A percentile compares a stretch with the other conserved stretches of the same genome.
Conservation (phyloP, 106 monocot genomes). For the Dendrobium chrysotoxum region DNA sequence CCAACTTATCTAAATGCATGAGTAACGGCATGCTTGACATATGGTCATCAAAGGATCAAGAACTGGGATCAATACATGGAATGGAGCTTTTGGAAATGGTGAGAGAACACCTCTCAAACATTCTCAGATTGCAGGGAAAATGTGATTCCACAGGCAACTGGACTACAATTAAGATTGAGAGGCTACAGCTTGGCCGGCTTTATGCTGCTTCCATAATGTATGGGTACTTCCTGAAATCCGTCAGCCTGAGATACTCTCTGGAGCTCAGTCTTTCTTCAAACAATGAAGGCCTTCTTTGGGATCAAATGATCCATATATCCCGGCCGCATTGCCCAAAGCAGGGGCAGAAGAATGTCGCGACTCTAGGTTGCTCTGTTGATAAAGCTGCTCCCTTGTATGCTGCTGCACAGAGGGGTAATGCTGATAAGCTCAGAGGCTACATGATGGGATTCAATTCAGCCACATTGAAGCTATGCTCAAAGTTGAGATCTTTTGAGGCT, state of each 20-base stretch:
- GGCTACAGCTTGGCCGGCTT: conserved; percentile 42
- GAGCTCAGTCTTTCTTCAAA: conserved; percentile 34
- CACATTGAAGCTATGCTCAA: conserved; percentile 41
- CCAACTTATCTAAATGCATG: conserved; percentile 27
- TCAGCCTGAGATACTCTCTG: conserved; percentile 31
- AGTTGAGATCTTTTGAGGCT: conserved; percentile 47
- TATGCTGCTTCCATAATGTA: conserved; percentile 66
- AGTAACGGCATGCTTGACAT: conserved; percentile 24
- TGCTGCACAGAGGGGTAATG: conserved; percentile 2
- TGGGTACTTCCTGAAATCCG: conserved; percentile 58
- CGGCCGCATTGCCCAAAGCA: not conserved
- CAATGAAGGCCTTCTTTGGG: conserved; percentile 14
- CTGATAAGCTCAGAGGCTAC: conserved; percentile 38
- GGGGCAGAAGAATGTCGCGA: conserved; percentile 6
- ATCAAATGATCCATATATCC: conserved; percentile 4
- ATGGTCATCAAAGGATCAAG: conserved; percentile 36
- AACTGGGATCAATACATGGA: conserved; percentile 43
- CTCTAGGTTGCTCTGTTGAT: too few species aligned
- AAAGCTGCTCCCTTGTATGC: conserved; percentile 16
- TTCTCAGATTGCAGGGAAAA: conserved; percentile 25
- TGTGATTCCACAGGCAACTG: conserved; percentile 12
- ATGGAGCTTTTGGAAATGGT: conserved; percentile 38
- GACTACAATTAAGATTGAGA: conserved; percentile 27
- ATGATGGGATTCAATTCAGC: conserved; percentile 48
- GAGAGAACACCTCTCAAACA: conserved; percentile 38